phyloP scores from a whole-genome alignment of 2,329 filamentous ascomycete species.

The Paecilomyces sp. region DNA sequence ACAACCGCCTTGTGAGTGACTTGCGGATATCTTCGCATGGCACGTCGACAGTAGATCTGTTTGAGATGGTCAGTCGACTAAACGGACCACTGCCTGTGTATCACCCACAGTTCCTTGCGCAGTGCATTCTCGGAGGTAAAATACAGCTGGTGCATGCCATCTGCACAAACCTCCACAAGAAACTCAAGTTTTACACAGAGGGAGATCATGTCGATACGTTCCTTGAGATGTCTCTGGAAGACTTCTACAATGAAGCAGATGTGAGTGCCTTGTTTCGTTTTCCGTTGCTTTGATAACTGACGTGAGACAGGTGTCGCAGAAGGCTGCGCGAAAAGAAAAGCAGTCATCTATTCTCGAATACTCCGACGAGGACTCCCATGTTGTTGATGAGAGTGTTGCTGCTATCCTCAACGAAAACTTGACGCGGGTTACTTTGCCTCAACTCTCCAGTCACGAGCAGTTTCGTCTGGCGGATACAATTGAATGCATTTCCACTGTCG shows the following conservation, averaged over 20 bases:
- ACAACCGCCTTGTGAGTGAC: conserved; percentile 53
- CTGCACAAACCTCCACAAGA: conserved; percentile 63
- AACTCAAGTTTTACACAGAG: conserved; percentile 73
- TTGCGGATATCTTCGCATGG: conserved; percentile 44
- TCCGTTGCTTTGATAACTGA: conserved; percentile 10
- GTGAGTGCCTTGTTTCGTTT: conserved; percentile 24
- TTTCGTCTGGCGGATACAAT: conserved; percentile 78
- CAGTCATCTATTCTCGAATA: conserved; percentile 47
- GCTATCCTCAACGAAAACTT: conserved; percentile 67
- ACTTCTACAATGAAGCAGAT: conserved; percentile 41
- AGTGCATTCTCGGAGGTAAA: conserved; percentile 80
- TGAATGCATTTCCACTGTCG: conserved; percentile 75
- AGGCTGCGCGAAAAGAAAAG: conserved; percentile 40
- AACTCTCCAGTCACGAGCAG: conserved; percentile 78
- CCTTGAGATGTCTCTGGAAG: conserved; percentile 51
- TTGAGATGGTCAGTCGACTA: conserved; percentile 72
- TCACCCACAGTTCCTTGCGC: conserved; percentile 82
- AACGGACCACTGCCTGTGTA: conserved; percentile 86
- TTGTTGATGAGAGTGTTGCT: conserved; percentile 66
- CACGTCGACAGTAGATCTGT: conserved; percentile 58
- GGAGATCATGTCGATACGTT: conserved; percentile 76
- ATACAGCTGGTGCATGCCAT: conserved; percentile 63
- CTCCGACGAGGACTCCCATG: conserved; percentile 50
- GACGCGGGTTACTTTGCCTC: conserved; percentile 65
- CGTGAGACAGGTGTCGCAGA: conserved; percentile 25